A percentile compares a stretch with the other conserved stretches of the same genome.
phyloP scores from a whole-genome alignment of 2,329 filamentous ascomycete species.

The Diplodia scrobiculata region DNA sequence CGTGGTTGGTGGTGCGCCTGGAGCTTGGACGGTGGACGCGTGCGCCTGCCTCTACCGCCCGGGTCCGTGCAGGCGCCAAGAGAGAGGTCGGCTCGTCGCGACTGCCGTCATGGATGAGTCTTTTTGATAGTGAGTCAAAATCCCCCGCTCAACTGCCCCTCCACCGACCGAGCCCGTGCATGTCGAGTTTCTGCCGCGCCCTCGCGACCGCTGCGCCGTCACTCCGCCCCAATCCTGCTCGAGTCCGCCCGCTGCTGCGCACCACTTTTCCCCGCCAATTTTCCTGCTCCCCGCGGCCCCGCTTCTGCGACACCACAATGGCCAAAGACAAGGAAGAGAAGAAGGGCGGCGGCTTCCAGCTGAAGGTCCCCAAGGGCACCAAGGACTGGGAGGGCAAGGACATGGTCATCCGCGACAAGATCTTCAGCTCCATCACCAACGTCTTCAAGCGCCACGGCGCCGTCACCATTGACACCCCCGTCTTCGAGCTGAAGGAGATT shows the following conservation, averaged over 20 bases:
- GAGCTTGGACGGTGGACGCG: constrained; percentile 12
- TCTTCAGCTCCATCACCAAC: constrained; percentile 72
- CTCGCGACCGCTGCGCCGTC: constrained; percentile 25
- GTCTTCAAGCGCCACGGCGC: constrained; percentile 84
- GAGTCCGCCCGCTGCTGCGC: constrained; percentile 2
- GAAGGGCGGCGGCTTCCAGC: constrained; percentile 56
- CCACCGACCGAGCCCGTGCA: constrained; percentile 20
- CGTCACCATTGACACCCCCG: constrained; percentile 75
- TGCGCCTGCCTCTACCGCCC: not conserved
- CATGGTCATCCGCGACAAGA: constrained; percentile 77
- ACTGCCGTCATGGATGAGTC: not conserved
- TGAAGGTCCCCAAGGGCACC: constrained; percentile 90
- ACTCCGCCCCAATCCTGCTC: constrained; percentile 1
- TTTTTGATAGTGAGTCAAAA: constrained; percentile 22
- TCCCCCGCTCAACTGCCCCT: constrained; percentile 17
- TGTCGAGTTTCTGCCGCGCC: constrained; percentile 26
- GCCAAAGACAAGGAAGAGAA: constrained; percentile 49
- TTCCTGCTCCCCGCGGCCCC: constrained; percentile 5
- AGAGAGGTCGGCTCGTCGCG: not conserved
- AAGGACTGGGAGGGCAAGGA: constrained; percentile 81
- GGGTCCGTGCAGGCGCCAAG: constrained; percentile 16
- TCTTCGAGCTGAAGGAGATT: constrained; percentile 86
- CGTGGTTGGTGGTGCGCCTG: not conserved
- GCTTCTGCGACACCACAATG: constrained; percentile 44
- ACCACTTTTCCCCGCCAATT: not conserved